Base-by-base conservation (phyloP, 352 stramenopile species). In the Globisporangium acanthophoron region DNA sequence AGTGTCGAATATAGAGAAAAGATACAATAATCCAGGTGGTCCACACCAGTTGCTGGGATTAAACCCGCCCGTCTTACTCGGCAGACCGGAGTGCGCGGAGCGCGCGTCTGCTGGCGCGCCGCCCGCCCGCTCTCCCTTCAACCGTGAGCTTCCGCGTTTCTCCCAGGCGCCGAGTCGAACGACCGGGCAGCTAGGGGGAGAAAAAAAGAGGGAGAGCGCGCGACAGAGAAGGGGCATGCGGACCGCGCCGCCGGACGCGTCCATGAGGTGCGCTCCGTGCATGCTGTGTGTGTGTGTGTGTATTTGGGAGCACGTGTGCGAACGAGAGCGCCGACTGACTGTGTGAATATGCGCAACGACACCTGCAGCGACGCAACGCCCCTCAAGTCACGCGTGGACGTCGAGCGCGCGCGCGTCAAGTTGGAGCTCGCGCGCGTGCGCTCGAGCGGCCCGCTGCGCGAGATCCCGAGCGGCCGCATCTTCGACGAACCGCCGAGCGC, bases 391-490 rank as follows among this genome's bases (percentile, higher is more conserved):
- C 24, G 21, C 50, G 40, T 61, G 35, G 67, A 86, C 52, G 27
- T 75, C 15, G 65, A 86, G 54, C 58, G 64, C 40, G 54, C 74
- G 18, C 66, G 67, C 18, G 54, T 75, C n/a, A 78, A 76, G 44
- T 49, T 84, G 29, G 68, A 85, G 50, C 63, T 76, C 6, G 75
- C 66, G 13, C 71, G 72, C 7, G 48, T 63, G 20, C 68, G 65
- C n/a, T 12, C 78, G 40, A 69, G 69, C 40, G 48, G 52, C 20
- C 62, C 62, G 11, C 41, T 69, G 31, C 29, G 35, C 5, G 55
- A 63, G 5, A 84, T 87, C 43, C 78, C 80, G 8, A 79, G 61
- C 12, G 82, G 78, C 29, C 73, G 74, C 7, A 69, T 76, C 51
- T 92, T 87, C 50, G 82, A 92, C 59, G 55, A 65, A 21, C 53